phyloP scores from a whole-genome alignment of 208 protist genomes.

The Naegleria fowleri region DNA sequence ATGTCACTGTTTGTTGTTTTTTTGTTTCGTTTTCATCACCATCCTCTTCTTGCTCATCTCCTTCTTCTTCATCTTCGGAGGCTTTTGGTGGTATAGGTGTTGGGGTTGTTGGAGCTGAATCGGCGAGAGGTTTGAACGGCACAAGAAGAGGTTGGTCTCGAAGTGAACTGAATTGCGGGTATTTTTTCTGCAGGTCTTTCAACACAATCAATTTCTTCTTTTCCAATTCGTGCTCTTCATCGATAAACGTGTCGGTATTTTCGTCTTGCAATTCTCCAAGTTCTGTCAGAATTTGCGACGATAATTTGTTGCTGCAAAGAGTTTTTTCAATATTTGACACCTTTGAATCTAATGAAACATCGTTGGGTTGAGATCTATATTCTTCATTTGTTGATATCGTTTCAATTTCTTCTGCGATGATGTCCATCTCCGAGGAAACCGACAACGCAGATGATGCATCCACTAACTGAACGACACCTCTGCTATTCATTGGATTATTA shows the following conservation, averaged over 20 bases:
- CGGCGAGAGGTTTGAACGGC: not conserved
- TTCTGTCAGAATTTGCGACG: not conserved
- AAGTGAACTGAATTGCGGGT: not conserved
- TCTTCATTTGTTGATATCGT: not conserved
- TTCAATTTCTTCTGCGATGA: not conserved
- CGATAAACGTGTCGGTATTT: not conserved
- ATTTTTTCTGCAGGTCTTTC: slow-evolving; percentile 1
- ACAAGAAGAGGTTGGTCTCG: not conserved
- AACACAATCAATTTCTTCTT: not conserved
- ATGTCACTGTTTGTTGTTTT: not conserved
- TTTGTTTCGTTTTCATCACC: not conserved
- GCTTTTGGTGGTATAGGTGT: not conserved
- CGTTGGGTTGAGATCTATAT: not conserved
- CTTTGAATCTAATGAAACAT: not conserved
- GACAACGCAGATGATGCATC: not conserved
- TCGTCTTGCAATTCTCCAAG: not conserved
- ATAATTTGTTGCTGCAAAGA: not conserved
- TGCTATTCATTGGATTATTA: not conserved
- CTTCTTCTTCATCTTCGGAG: not conserved
- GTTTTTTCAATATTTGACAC: not conserved
- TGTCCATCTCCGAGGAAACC: not conserved
- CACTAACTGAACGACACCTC: not conserved
- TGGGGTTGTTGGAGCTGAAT: too few species aligned
- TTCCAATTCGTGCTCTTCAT: slow-evolving; percentile 16
- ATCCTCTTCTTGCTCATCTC: not conserved